A percentile compares a stretch with the other conserved stretches of the same genome.
These are phyloP conservation scores for Entomortierella chlamydospora DNA, from an alignment of 192 early-diverging fungal species.

Conservation along the genomic window DNA sequence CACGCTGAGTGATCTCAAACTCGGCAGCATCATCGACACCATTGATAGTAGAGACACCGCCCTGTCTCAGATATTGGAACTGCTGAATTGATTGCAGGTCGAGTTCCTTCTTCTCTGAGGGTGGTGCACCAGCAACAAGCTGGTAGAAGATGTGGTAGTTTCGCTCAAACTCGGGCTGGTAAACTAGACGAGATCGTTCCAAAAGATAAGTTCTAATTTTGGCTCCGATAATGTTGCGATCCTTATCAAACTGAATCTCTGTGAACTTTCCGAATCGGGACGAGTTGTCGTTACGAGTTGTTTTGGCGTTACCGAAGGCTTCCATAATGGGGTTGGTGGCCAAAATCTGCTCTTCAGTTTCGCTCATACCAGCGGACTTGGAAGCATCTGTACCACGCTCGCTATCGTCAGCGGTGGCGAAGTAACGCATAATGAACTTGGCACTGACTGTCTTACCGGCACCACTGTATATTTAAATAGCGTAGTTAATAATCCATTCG, in stretches of 20 bases:
- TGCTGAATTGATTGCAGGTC: slow-evolving; percentile 78
- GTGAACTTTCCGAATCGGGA: slow-evolving; percentile 99
- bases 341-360: slow-evolving; percentile 85
- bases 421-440: slow-evolving; percentile 98
- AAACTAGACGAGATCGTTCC: slow-evolving; percentile 94
- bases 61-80: slow-evolving; percentile 93
- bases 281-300: slow-evolving; percentile 98
- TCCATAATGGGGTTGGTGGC: slow-evolving; percentile 99
- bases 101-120: slow-evolving; percentile 83
- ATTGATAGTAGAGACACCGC: slow-evolving; percentile 80
- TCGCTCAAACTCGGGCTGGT: slow-evolving; percentile 92
- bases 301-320: slow-evolving; percentile 99
- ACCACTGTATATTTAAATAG: slow-evolving; percentile 62
- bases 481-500: background rate
- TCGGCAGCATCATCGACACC: slow-evolving; percentile 94
- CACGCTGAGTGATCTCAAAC: slow-evolving; percentile 89
- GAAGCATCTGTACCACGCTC: slow-evolving; percentile 63
- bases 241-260: slow-evolving; percentile 89
- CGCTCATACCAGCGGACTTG: slow-evolving; percentile 66
- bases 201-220: slow-evolving; percentile 96
- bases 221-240: slow-evolving; percentile 90
- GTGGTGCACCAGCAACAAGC: slow-evolving; percentile 90
- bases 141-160: slow-evolving; percentile 99
- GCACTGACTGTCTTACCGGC: slow-evolving; percentile 98
- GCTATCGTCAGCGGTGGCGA: slow-evolving; percentile 83